Base-by-base conservation (phyloP, 495 filamentous ascomycete species). In the Friedmanniomyces endolithicus region DNA sequence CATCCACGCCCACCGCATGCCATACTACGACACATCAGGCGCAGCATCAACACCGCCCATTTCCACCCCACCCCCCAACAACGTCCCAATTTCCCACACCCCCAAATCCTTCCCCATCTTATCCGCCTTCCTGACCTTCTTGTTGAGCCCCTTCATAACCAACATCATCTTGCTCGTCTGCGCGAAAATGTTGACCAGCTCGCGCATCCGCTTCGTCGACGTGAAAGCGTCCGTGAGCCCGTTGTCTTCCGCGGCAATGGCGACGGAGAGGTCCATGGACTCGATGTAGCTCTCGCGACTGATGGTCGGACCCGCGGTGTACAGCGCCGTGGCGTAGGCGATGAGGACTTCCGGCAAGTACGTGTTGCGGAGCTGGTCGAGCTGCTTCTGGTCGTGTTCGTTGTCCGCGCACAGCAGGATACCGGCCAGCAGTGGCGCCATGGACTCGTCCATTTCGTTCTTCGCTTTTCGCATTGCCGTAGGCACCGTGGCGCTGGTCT, bases 331-430 rank as follows among this genome's bases (percentile, higher is more conserved):
- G 67, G 84, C 78, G 66, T 88, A 94, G n/a, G 83, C 84, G 37
- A 95, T 74, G 51, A 94, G 68, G 11, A 85, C 72, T 69, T 92
- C 87, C 20, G 90, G 89, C 29, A 96, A 71, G 68, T 90, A 94
- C 4, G 78, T 77, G 24, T 75, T 74, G 54, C 86, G 80, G 52
- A 95, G 80, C 19, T 76, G 64, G 4, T 55, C 50, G 55, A 68
- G 53, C 3, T 64, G 52, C 3, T 31, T n/a, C 8, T 27, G 43
- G n/a, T 67, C 58, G 12, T 46, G 19, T 3, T 54, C 61, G 45
- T 53, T 29, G 9, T 40, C 35, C 2, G 55, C 19, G 6, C 45
- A 25, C 6, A 22, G 52, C 6, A 54, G 56, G 20, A 55, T 60
- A 39, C 57, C 51, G 20, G 41, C 9, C 6, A 53, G 9, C 20